phyloP scores from a whole-genome alignment of 805 yeast genomes.

The Candida khao-thaluensis region DNA sequence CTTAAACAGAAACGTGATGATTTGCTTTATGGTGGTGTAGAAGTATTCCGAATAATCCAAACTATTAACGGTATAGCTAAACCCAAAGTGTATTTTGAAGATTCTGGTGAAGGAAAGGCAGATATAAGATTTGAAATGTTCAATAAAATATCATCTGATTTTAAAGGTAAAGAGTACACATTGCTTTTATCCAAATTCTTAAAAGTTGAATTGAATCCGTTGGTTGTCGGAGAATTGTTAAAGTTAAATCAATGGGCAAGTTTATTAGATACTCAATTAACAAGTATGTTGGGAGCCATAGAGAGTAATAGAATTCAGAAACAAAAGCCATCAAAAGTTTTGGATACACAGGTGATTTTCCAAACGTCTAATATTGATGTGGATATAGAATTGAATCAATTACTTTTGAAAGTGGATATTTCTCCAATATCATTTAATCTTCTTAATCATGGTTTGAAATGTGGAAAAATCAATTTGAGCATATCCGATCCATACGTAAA shows the following conservation, averaged over 20 bases:
- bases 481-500: background rate
- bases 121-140: constrained; percentile 56
- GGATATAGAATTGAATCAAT: constrained; percentile 17
- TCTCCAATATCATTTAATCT: constrained; percentile 48
- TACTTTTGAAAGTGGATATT: constrained; percentile 24
- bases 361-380: constrained; percentile 41
- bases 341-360: constrained; percentile 26
- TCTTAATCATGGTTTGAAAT: constrained; percentile 28
- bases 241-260: constrained; percentile 4
- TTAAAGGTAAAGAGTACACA: constrained; percentile 14
- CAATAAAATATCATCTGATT: constrained; percentile 14
- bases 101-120: constrained; percentile 25
- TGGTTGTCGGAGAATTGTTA: constrained; percentile 3
- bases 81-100: constrained; percentile 27
- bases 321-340: background rate
- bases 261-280: background rate
- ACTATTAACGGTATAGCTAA: constrained; percentile 18
- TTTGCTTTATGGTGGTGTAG: constrained; percentile 50
- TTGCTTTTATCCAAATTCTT: constrained; percentile 14
- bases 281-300: constrained; percentile 3
- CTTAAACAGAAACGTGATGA: constrained; percentile 44
- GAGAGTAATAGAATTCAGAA: constrained; percentile 6
- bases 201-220: constrained; percentile 10
- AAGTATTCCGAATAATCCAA: constrained; percentile 27
- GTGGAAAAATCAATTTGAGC: constrained; percentile 21